Percentiles rank a stretch among this genome's conserved stretches.
Conservation (phyloP, 1,284 basidiomycete genomes). For the Trichosporon ovoides region DNA sequence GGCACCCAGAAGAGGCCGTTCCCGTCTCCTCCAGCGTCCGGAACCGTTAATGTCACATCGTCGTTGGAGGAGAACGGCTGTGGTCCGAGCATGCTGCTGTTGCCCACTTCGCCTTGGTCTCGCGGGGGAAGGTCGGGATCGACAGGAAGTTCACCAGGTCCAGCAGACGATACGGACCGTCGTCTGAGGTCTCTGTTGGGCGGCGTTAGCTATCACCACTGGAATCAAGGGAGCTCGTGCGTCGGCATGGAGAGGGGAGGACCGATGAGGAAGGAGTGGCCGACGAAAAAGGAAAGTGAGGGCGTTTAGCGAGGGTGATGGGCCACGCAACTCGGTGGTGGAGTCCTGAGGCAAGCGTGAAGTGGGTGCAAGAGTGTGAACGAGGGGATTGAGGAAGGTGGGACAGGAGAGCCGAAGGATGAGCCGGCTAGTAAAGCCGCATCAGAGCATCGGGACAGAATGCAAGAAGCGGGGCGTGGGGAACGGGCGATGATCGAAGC, state of each 20-base stretch:
- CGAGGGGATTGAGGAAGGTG: too few relatives aligned
- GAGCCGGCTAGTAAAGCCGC: neutral
- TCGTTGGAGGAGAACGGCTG: slow-evolving; percentile 38
- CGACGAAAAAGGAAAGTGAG: neutral
- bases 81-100: neutral
- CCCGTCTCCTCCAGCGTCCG: slow-evolving; percentile 31
- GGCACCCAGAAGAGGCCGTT: slow-evolving; percentile 87
- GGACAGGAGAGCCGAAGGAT: neutral
- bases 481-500: neutral
- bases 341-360: too few relatives aligned
- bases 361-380: too few relatives aligned
- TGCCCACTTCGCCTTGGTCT: slow-evolving; percentile 7
- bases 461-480: neutral
- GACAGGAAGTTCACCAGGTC: slow-evolving; percentile 69
- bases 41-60: slow-evolving; percentile 40
- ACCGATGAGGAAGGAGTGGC: neutral
- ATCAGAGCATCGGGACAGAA: neutral
- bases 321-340: too few relatives aligned
- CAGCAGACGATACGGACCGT: slow-evolving; percentile 65
- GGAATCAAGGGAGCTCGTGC: neutral
- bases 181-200: slow-evolving; percentile 62
- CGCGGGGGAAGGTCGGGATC: slow-evolving; percentile 75
- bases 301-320: too few relatives aligned
- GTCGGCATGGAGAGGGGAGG: neutral
- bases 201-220: too few relatives aligned